Percentiles rank a stretch among this genome's conserved stretches.
These are phyloP conservation scores for Trichoderma koningiopsis DNA, from an alignment of 2,329 filamentous ascomycete genomes.

Conservation along the genomic window DNA sequence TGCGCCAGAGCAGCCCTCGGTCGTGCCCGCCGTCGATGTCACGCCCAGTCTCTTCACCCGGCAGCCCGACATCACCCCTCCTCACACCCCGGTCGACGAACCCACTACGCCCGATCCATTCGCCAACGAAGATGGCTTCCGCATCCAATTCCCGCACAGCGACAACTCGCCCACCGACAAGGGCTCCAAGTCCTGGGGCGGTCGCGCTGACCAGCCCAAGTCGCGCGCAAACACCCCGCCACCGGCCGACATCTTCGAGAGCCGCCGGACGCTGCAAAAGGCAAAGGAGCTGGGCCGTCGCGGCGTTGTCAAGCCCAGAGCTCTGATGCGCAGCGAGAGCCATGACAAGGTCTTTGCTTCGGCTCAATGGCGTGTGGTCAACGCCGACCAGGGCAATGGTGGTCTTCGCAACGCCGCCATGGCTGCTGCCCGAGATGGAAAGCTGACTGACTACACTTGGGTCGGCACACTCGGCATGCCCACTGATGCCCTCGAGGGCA, in stretches of 20 bases:
- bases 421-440: constrained; percentile 70
- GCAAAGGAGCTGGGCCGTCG: constrained; percentile 59
- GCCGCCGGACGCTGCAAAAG: constrained; percentile 59
- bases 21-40: constrained; percentile 37
- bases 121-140: constrained; percentile 59
- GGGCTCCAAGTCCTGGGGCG: constrained; percentile 76
- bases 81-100: constrained; percentile 57
- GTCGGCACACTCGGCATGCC: constrained; percentile 93
- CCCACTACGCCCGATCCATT: constrained; percentile 52
- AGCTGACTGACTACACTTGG: constrained; percentile 77
- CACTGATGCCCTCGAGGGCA: constrained; percentile 77
- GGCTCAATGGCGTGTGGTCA: constrained; percentile 81
- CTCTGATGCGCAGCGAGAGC: constrained; percentile 58
- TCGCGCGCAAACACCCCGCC: constrained; percentile 74
- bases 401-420: constrained; percentile 87
- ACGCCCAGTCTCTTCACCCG: constrained; percentile 58
- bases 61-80: constrained; percentile 53
- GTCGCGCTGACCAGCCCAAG: constrained; percentile 73
- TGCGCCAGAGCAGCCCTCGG: constrained; percentile 17
- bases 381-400: constrained; percentile 88
- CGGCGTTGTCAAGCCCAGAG: constrained; percentile 58
- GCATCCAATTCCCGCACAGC: constrained; percentile 57
- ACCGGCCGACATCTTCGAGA: constrained; percentile 74
- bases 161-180: constrained; percentile 71
- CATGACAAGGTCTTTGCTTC: constrained; percentile 72